These are phyloP conservation scores for Alopecurus myosuroides DNA, from an alignment of 176 grass and related monocot genomes.

Conservation along the genomic window DNA sequence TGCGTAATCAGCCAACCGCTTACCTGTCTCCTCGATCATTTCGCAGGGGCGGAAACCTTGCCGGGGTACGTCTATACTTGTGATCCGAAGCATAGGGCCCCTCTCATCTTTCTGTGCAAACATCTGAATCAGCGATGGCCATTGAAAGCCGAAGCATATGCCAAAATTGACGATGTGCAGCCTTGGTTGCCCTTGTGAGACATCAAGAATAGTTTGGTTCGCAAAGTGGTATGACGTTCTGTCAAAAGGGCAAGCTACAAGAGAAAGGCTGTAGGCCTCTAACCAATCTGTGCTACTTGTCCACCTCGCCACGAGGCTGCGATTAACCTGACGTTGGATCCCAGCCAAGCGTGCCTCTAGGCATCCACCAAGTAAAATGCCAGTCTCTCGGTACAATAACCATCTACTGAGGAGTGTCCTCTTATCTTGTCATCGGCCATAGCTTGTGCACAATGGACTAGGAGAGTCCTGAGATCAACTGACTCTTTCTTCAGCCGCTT, in stretches of 20 bases:
- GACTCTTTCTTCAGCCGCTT: slow-evolving; percentile 8
- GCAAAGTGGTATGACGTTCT: slow-evolving; percentile 33
- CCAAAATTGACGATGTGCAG: slow-evolving; percentile 67
- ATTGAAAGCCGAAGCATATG: slow-evolving; percentile 53
- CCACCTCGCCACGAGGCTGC: slow-evolving; percentile 27
- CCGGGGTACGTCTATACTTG: slow-evolving; percentile 41
- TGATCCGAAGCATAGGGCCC: slow-evolving; percentile 45
- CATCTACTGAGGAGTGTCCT: slow-evolving; percentile 27
- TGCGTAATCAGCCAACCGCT: slow-evolving; percentile 53
- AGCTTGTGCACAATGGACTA: slow-evolving; percentile 49
- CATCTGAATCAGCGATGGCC: slow-evolving; percentile 51
- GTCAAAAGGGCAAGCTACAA: slow-evolving; percentile 43
- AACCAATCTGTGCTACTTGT: slow-evolving; percentile 26
- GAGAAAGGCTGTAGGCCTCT: slow-evolving; percentile 33
- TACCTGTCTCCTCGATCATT: slow-evolving; percentile 50
- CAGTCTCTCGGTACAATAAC: slow-evolving; percentile 51
- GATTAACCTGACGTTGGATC: slow-evolving; percentile 40
- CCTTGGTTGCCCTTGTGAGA: slow-evolving; percentile 13
- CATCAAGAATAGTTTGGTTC: slow-evolving; percentile 50
- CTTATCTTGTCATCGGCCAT: slow-evolving; percentile 46
- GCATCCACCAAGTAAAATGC: slow-evolving; percentile 49
- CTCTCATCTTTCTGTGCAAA: slow-evolving; percentile 19
- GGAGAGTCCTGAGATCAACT: slow-evolving; percentile 43
- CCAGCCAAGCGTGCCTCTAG: slow-evolving; percentile 66
- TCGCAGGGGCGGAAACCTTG: slow-evolving; percentile 40